A percentile compares a stretch with the other conserved stretches of the same genome.
These are phyloP conservation scores for Fraxinus quadrangulata DNA, from an alignment of 257 asterid genomes.

Conservation along the genomic window DNA sequence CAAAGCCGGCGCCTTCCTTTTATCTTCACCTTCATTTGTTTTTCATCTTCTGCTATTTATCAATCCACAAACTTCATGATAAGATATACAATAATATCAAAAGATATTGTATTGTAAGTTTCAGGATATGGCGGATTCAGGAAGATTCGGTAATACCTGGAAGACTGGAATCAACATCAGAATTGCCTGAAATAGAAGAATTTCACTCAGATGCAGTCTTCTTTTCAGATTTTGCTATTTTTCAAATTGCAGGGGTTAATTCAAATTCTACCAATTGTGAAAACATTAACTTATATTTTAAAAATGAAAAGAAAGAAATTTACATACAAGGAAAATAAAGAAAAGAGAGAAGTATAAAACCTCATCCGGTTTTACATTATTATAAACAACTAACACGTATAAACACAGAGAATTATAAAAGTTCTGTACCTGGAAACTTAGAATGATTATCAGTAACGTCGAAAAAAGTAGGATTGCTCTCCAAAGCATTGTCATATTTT, in stretches of 20 bases:
- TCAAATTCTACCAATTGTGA: slow-evolving; percentile 24
- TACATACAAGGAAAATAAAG: slow-evolving; percentile 6
- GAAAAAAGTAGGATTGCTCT: slow-evolving; percentile 30
- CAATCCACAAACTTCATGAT: slow-evolving; percentile 22
- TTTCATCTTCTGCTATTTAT: slow-evolving; percentile 46
- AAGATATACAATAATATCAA: slow-evolving; percentile 7
- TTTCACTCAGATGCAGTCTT: slow-evolving; percentile 31
- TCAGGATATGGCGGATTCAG: slow-evolving; percentile 13
- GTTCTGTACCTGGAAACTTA: slow-evolving; percentile 19
- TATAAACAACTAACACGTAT: neutral
- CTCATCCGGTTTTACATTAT: neutral
- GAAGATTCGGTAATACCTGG: slow-evolving; percentile 32
- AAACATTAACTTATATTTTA: slow-evolving; percentile 4
- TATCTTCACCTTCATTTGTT: slow-evolving; percentile 59
- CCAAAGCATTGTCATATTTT: slow-evolving; percentile 28
- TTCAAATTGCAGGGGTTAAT: slow-evolving; percentile 22
- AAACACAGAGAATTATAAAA: neutral
- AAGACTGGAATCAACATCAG: slow-evolving; percentile 28
- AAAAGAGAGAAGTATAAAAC: neutral
- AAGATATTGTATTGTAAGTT: slow-evolving; percentile 10
- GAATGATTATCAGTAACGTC: slow-evolving; percentile 17
- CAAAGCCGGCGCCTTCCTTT: slow-evolving; percentile 89
- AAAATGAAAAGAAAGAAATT: neutral
- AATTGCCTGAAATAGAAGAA: slow-evolving; percentile 25
- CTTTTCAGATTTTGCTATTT: slow-evolving; percentile 27